A percentile compares a stretch with the other conserved stretches of the same genome.
phyloP scores from a whole-genome alignment of 495 filamentous ascomycete genomes.

The Staphylotrichum tortipilum region DNA sequence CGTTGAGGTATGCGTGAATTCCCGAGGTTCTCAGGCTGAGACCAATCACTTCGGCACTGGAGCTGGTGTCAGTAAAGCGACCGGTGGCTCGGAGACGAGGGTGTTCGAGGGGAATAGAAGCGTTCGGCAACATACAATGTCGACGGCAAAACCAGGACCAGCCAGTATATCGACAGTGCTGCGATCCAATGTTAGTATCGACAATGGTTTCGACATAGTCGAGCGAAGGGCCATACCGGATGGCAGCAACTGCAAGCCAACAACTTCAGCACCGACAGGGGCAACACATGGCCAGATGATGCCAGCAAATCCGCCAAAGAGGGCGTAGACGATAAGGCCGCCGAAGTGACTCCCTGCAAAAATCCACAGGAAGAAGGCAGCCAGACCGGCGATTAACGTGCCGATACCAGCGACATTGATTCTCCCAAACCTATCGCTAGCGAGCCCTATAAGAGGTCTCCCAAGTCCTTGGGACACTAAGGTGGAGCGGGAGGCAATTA shows the following conservation, averaged over 20 bases:
- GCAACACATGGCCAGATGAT: conserved; percentile 66
- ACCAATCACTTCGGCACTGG: conserved; percentile 58
- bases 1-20: conserved; percentile 30
- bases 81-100: too few species aligned
- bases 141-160: conserved; percentile 60
- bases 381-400: conserved; percentile 51
- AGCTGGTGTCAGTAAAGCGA: background rate
- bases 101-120: too few species aligned
- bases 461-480: conserved; percentile 38
- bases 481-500: background rate
- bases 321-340: conserved; percentile 59
- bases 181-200: background rate
- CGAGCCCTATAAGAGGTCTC: conserved; percentile 58
- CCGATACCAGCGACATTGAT: conserved; percentile 57
- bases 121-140: conserved; percentile 50
- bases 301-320: conserved; percentile 63
- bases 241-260: conserved; percentile 63
- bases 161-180: conserved; percentile 67
- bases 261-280: conserved; percentile 69
- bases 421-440: conserved; percentile 56
- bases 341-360: conserved; percentile 55
- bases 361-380: conserved; percentile 60
- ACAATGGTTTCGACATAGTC: too few species aligned
- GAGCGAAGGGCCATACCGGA: conserved; percentile 35
- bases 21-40: conserved; percentile 52